Percentiles rank a stretch among this genome's conserved stretches.
Evolutionary conservation across 805 yeast species (phyloP).

Genomic region (Blastobotrys muscicola): DNA sequence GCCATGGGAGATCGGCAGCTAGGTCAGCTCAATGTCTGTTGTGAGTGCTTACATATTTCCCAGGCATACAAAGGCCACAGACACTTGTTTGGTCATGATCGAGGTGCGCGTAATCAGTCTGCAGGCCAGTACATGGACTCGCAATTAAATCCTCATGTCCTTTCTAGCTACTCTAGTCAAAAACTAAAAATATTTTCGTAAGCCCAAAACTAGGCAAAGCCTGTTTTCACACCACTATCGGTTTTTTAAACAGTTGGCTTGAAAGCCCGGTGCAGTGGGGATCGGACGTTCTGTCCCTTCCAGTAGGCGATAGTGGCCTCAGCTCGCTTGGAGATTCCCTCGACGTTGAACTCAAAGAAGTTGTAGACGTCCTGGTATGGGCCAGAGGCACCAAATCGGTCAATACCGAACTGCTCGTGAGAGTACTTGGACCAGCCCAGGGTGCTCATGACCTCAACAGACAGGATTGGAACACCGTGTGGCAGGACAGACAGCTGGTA

Average conservation of each 20-base stretch:
- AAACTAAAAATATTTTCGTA: too few relatives aligned
- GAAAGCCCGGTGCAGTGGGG: slow-evolving; percentile 78
- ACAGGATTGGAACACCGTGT: slow-evolving; percentile 85
- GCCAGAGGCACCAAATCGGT: slow-evolving; percentile 96
- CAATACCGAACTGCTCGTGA: slow-evolving; percentile 92
- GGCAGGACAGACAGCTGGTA: slow-evolving; percentile 85
- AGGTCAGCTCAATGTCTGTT: background rate
- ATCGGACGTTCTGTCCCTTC: slow-evolving; percentile 60
- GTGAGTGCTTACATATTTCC: slow-evolving; percentile 63
- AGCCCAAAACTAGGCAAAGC: too few relatives aligned
- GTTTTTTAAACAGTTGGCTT: slow-evolving; percentile 15
- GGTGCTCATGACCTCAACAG: slow-evolving; percentile 88
- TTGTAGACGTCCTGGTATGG: slow-evolving; percentile 75
- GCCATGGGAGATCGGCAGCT: slow-evolving; percentile 98
- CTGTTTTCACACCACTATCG: background rate
- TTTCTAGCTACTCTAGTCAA: too few relatives aligned
- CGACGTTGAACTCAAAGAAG: slow-evolving; percentile 83
- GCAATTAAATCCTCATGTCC: too few relatives aligned
- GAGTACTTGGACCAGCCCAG: slow-evolving; percentile 92
- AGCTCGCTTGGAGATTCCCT: slow-evolving; percentile 84
- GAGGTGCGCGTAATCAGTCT: too few relatives aligned
- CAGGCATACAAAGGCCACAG: slow-evolving; percentile 80
- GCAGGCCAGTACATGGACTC: too few relatives aligned
- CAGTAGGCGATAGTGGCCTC: slow-evolving; percentile 69
- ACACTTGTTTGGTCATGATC: slow-evolving; percentile 1